Evolutionary conservation across 208 protist genomes (phyloP).

Genomic region (Trichomonas vaginalis): DNA sequence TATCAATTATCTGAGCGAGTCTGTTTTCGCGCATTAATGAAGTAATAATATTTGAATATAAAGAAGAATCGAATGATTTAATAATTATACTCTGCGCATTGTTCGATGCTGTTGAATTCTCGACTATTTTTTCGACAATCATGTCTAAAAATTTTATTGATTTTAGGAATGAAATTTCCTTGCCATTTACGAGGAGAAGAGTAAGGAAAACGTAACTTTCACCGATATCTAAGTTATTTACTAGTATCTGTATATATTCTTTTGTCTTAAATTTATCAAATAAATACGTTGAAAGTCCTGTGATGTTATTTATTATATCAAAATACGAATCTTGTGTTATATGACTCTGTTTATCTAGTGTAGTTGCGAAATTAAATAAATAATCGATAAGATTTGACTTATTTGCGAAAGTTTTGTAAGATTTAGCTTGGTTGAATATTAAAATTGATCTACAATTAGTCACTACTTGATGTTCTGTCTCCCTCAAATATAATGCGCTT

Average conservation of each 20-base stretch:
- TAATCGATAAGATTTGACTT: background rate
- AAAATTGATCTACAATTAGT: background rate
- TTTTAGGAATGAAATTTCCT: background rate
- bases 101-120: background rate
- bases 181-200: background rate
- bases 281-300: background rate
- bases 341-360: background rate
- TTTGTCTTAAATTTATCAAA: background rate
- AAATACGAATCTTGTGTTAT: background rate
- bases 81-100: background rate
- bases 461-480: background rate
- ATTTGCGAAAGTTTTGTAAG: background rate
- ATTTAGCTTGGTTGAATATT: background rate
- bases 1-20: background rate
- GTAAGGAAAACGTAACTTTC: background rate
- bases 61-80: background rate
- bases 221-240: background rate
- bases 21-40: background rate
- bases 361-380: background rate
- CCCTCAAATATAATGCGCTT: background rate
- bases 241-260: background rate
- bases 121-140: background rate
- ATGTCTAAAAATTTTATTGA: background rate
- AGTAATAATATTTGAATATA: background rate
- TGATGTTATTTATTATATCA: background rate